Conservation (phyloP, 2,329 filamentous ascomycete genomes). For the Aspergillus amoenus region DNA sequence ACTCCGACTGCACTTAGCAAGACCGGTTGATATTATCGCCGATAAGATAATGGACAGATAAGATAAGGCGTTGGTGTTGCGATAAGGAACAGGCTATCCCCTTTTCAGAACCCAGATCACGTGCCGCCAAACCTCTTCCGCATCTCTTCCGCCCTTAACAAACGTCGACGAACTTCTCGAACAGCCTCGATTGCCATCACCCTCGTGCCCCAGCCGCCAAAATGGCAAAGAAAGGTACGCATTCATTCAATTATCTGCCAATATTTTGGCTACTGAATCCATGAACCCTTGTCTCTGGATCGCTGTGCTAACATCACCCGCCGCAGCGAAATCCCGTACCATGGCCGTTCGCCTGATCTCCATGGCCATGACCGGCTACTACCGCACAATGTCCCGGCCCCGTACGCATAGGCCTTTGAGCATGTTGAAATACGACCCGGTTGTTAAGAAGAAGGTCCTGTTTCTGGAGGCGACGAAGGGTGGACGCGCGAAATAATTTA, state of each 20-base stretch:
- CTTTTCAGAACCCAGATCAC: neutral
- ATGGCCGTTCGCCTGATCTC: slow-evolving; percentile 92
- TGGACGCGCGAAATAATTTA: slow-evolving; percentile 50
- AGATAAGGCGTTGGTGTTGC: no score
- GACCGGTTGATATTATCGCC: no score
- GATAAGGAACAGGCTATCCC: neutral
- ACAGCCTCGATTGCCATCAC: neutral
- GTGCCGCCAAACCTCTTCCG: slow-evolving; percentile 7
- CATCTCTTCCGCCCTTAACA: slow-evolving; percentile 6
- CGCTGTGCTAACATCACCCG: slow-evolving; percentile 9
- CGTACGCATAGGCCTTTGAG: slow-evolving; percentile 80
- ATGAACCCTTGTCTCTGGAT: neutral
- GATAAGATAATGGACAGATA: no score
- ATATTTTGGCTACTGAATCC: neutral
- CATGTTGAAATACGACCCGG: slow-evolving; percentile 98
- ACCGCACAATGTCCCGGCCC: slow-evolving; percentile 84
- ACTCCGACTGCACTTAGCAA: no score
- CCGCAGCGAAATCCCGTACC: slow-evolving; percentile 80
- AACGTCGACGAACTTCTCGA: neutral
- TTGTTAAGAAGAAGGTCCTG: slow-evolving; percentile 92
- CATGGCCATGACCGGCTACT: slow-evolving; percentile 99
- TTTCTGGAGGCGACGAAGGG: slow-evolving; percentile 92
- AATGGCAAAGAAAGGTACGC: slow-evolving; percentile 49
- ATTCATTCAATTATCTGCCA: neutral
- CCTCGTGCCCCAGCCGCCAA: slow-evolving; percentile 12